These are phyloP conservation scores for Sideroxylon spinosum DNA, from an alignment of 179 eudicot species.

Conservation along the genomic window DNA sequence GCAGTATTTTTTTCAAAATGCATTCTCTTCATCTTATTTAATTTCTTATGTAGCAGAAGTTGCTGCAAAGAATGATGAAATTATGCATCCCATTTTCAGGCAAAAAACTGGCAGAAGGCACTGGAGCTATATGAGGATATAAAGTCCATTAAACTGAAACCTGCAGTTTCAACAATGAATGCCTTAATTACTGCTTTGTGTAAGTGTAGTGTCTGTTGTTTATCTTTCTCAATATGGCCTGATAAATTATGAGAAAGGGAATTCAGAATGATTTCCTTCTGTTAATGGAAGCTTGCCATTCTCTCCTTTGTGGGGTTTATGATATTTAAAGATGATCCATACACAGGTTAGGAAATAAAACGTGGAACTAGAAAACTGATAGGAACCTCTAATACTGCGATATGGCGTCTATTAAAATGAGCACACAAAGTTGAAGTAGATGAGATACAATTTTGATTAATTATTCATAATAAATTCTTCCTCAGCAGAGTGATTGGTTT, in stretches of 20 bases:
- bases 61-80: conserved; percentile 14
- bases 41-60: conserved; percentile 17
- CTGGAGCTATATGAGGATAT: conserved; percentile 77
- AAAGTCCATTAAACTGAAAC: conserved; percentile 56
- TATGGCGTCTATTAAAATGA: background rate
- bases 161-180: conserved; percentile 82
- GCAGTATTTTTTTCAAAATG: background rate
- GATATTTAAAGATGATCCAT: background rate
- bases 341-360: background rate
- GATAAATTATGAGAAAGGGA: background rate
- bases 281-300: background rate
- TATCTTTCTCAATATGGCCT: conserved; percentile 8
- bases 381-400: background rate
- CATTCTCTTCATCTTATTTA: background rate
- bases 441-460: background rate
- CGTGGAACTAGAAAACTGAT: background rate
- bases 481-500: too few relatives aligned
- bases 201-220: conserved; percentile 34
- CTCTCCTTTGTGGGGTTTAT: background rate
- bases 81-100: conserved; percentile 45
- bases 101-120: conserved; percentile 81
- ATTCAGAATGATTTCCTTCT: background rate
- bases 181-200: conserved; percentile 89
- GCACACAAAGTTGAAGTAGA: background rate
- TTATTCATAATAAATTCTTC: too few relatives aligned